phyloP scores from a whole-genome alignment of 345 rosid species.

The Murraya koenigii region DNA sequence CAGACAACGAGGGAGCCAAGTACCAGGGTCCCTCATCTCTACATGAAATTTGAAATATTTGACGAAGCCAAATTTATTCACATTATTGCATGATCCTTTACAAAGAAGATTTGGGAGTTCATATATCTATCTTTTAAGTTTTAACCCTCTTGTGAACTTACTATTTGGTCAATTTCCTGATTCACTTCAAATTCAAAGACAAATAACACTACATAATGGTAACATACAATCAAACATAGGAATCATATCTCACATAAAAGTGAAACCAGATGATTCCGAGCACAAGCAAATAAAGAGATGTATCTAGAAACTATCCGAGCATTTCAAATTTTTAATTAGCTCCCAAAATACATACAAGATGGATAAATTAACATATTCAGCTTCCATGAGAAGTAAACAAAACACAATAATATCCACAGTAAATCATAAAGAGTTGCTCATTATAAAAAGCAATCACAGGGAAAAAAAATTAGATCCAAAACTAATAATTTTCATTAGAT shows the following conservation, averaged over 20 bases:
- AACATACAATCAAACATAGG: not conserved
- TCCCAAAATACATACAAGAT: not conserved
- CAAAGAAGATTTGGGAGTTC: not conserved
- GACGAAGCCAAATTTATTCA: not conserved
- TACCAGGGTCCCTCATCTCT: not conserved
- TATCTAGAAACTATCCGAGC: not conserved
- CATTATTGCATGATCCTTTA: not conserved
- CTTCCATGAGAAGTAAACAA: not conserved
- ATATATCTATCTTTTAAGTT: not conserved
- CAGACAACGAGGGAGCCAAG: not conserved
- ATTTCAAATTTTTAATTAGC: not conserved
- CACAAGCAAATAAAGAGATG: not conserved
- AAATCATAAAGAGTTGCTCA: not conserved
- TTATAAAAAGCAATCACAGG: not conserved
- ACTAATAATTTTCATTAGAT: constrained; percentile 9
- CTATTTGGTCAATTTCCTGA: not conserved
- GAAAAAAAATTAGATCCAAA: not conserved
- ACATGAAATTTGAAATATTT: not conserved
- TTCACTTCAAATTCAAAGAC: not conserved
- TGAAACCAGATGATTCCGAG: not conserved
- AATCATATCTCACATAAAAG: not conserved
- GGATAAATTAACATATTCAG: not conserved
- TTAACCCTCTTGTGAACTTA: not conserved
- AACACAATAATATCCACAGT: no score
- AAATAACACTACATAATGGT: not conserved